Evolutionary conservation across 169 alveolate species (phyloP), one percentile per base, ranked within the genome.

Genomic region (Plasmodium fragile): DNA sequence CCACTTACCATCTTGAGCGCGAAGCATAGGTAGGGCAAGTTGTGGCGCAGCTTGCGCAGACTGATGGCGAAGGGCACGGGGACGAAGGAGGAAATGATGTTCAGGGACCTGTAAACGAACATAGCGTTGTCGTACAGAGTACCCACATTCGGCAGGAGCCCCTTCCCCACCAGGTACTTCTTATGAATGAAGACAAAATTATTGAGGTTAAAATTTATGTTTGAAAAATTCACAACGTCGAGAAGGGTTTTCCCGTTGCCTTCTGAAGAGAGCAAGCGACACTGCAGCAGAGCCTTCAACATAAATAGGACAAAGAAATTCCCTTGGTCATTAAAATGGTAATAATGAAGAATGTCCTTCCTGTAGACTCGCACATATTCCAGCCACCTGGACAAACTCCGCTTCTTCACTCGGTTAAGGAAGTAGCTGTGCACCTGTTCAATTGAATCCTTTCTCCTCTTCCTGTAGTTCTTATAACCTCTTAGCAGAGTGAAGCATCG

Each of bases 141-240:
- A 16, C 69, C 78, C 3, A 71, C 43, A 28, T 49, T 84, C 73
- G 52, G 77, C 3, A 49, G 36, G 22, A 84, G 55, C 1, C 78
- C 59, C 39, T 84, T 72, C 41, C 39, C 59, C 34, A 73, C 28
- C 41, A 72, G 59, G 65, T 84, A 84, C 79, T 84, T 71, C 59
- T 84, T 84, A 84, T 84, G 92, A 2, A 52, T 75, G 78, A 72
- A 84, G 28, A 84, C 59, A 30, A 84, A 73, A 8, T 30, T 84
- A 3, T 84, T 84, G 1, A 84, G 22, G 65, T 84, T 84, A 49
- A 84, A 72, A 32, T 84, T 75, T 72, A 84, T 72, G 30, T 84
- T 84, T 3, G 72, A 16, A 53, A 84, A 84, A 28, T 84, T 84
- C 2, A 84, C 55, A 16, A 84, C 6, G 52, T 84, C 92, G 16